Conservation (phyloP, 441 rosid species). For the Pelargonium exstipulatum region DNA sequence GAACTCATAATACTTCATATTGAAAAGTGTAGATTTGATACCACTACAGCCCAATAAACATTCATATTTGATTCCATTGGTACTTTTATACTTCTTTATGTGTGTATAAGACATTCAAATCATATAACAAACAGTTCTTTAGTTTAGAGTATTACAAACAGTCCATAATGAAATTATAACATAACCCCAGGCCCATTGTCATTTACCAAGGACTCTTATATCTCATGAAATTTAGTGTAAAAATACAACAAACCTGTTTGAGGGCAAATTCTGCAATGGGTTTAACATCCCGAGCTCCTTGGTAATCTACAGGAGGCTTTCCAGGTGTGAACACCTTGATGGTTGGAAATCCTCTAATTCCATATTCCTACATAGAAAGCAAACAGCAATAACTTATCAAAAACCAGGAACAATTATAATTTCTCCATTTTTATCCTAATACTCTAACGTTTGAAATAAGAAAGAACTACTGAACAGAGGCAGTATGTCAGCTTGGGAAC, state of each 20-base stretch:
- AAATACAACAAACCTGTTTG: slow-evolving; percentile 55
- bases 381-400: slow-evolving; percentile 11
- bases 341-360: slow-evolving; percentile 87
- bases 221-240: not conserved
- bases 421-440: too few relatives aligned
- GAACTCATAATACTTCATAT: not conserved
- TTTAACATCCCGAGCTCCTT: slow-evolving; percentile 93
- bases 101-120: not conserved
- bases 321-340: slow-evolving; percentile 92
- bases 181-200: not conserved
- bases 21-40: not conserved
- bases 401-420: not conserved
- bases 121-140: too few relatives aligned
- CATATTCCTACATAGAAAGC: slow-evolving; percentile 64
- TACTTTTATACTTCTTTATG: not conserved
- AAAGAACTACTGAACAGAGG: too few relatives aligned
- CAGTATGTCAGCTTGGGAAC: too few relatives aligned
- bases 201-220: not conserved
- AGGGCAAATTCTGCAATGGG: slow-evolving; percentile 84
- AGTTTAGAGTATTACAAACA: not conserved
- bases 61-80: not conserved
- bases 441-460: too few relatives aligned
- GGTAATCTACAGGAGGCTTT: slow-evolving; percentile 84
- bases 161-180: not conserved
- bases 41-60: not conserved